Evolutionary conservation across 371 early-diverging fungal genomes (phyloP).

Genomic region (Zychaea mexicana): DNA sequence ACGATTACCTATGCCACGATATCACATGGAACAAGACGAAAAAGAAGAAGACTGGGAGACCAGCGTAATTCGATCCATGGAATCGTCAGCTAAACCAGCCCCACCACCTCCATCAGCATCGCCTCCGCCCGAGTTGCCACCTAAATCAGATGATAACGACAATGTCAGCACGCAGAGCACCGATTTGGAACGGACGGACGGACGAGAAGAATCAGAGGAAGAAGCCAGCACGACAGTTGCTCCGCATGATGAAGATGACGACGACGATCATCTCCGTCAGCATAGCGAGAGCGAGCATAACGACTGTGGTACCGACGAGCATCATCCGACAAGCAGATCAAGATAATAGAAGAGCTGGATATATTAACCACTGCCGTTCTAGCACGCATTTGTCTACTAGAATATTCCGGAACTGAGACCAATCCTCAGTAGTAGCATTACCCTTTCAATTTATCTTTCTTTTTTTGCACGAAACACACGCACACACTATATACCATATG

Average conservation of each 20-base stretch:
- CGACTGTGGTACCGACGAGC: not conserved
- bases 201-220: not conserved
- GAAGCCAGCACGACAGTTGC: not conserved
- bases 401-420: too few relatives aligned
- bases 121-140: not conserved
- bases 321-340: not conserved
- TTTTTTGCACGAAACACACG: too few relatives aligned
- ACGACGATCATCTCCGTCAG: not conserved
- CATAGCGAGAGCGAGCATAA: not conserved
- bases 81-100: constrained; percentile 4
- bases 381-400: too few relatives aligned
- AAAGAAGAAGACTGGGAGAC: constrained; percentile 8
- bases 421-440: too few relatives aligned
- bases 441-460: too few relatives aligned
- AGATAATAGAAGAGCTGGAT: too few relatives aligned
- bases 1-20: constrained; percentile 2
- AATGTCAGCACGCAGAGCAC: not conserved
- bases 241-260: not conserved
- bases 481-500: too few relatives aligned
- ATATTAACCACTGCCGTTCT: too few relatives aligned
- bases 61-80: constrained; percentile 9
- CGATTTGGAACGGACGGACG: not conserved
- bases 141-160: not conserved
- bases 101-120: not conserved
- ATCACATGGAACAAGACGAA: not conserved